phyloP scores from a whole-genome alignment of 345 rosid genomes.

The Boechera retrofracta region DNA sequence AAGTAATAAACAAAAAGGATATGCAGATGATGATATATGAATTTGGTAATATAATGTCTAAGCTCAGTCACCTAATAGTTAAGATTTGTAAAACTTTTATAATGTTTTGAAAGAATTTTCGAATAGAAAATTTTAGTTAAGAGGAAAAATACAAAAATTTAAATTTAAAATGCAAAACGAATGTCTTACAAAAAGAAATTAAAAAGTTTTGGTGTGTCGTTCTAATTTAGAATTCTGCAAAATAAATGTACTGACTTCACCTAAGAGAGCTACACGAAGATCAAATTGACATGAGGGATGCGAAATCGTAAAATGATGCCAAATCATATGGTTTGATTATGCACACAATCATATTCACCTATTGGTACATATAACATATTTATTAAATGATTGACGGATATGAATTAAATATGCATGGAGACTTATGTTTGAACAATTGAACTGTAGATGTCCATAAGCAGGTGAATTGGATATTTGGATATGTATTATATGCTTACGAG shows the following conservation, averaged over 20 bases:
- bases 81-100: not conserved
- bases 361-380: not conserved
- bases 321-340: not conserved
- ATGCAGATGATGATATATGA: not conserved
- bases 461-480: not conserved
- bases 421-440: not conserved
- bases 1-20: not conserved
- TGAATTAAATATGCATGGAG: constrained; percentile 16
- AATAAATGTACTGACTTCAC: not conserved
- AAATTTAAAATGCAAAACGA: not conserved
- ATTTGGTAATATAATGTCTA: not conserved
- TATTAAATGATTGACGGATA: not conserved
- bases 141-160: not conserved
- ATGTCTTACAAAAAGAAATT: not conserved
- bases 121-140: not conserved
- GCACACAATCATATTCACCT: not conserved
- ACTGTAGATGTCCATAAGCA: constrained; percentile 3
- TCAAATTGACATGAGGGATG: constrained; percentile 9
- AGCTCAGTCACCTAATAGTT: not conserved
- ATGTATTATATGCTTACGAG: not conserved
- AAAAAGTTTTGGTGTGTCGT: not conserved
- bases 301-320: not conserved
- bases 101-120: not conserved
- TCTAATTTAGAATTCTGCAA: not conserved
- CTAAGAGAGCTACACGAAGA: not conserved